Percentiles rank a stretch among this genome's conserved stretches.
Conservation (phyloP, 2,329 filamentous ascomycete species). For the Gremmenia infestans region DNA sequence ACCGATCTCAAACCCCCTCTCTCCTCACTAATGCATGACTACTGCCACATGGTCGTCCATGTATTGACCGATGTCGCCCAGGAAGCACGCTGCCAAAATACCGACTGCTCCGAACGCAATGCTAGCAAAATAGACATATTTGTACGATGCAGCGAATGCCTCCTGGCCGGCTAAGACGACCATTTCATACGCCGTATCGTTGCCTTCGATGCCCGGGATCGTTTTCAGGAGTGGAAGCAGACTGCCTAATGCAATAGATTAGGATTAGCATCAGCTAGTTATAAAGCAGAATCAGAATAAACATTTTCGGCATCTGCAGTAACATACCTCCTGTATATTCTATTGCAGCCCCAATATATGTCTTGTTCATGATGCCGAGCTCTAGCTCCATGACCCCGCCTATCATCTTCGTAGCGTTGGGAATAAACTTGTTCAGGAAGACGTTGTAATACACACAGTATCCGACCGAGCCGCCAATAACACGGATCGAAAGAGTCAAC, state of each 20-base stretch:
- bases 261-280: neutral
- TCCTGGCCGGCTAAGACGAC: conserved; percentile 52
- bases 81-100: conserved; percentile 52
- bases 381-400: neutral
- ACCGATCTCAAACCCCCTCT: neutral
- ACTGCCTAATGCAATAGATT: neutral
- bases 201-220: conserved; percentile 49
- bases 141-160: conserved; percentile 41
- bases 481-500: conserved; percentile 63
- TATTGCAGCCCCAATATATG: neutral
- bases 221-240: conserved; percentile 34
- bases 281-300: neutral
- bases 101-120: conserved; percentile 56
- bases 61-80: conserved; percentile 53
- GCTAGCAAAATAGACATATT: conserved; percentile 34
- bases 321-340: conserved; percentile 23
- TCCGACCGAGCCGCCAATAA: conserved; percentile 61
- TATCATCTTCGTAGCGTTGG: conserved; percentile 20
- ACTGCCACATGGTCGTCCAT: conserved; percentile 56
- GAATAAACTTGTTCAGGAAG: conserved; percentile 40
- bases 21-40: conserved; percentile 25
- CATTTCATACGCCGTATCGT: conserved; percentile 43
- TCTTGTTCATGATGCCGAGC: neutral
- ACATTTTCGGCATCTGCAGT: conserved; percentile 34
- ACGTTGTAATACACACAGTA: conserved; percentile 56